A percentile compares a stretch with the other conserved stretches of the same genome.
These are phyloP conservation scores for Rhizophora apiculata DNA, from an alignment of 345 rosid genomes.

Conservation along the genomic window DNA sequence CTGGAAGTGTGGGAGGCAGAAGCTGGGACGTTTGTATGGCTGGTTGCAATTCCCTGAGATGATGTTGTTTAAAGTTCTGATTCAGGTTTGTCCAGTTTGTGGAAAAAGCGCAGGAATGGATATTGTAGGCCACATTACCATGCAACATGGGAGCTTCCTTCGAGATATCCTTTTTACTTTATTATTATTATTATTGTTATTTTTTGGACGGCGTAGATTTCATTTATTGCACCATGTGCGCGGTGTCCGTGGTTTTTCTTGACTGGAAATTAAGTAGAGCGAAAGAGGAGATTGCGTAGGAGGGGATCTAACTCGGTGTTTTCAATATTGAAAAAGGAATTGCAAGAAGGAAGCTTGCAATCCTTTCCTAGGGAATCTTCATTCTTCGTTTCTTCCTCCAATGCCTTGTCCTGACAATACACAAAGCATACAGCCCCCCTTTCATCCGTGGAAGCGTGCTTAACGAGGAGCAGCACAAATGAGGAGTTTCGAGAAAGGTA, in stretches of 20 bases:
- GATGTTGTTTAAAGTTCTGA: conserved; percentile 26
- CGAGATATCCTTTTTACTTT: conserved; percentile 66
- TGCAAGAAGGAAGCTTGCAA: conserved; percentile 63
- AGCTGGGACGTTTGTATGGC: not conserved
- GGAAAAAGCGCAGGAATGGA: conserved; percentile 64
- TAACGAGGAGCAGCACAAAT: conserved; percentile 27
- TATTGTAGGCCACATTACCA: conserved; percentile 67
- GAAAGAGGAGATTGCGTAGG: conserved; percentile 60
- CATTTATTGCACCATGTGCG: too few species aligned
- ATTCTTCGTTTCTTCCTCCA: conserved; percentile 44
- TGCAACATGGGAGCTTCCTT: conserved; percentile 62
- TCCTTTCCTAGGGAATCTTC: conserved; percentile 67
- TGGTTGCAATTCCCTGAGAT: conserved; percentile 1
- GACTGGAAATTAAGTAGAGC: conserved; percentile 58
- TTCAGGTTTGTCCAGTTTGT: conserved; percentile 77
- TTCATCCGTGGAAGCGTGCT: conserved; percentile 30
- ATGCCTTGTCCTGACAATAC: conserved; percentile 36
- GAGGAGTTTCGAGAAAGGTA: conserved; percentile 46
- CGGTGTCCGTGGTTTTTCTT: conserved; percentile 41
- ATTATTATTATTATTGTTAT: not conserved
- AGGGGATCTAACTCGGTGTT: conserved; percentile 54
- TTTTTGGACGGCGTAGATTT: not conserved
- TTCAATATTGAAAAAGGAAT: conserved; percentile 60
- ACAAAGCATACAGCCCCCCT: conserved; percentile 24
- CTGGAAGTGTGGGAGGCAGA: too few species aligned